phyloP scores from a whole-genome alignment of 768 basidiomycete species.

The Termitomyces sp. region DNA sequence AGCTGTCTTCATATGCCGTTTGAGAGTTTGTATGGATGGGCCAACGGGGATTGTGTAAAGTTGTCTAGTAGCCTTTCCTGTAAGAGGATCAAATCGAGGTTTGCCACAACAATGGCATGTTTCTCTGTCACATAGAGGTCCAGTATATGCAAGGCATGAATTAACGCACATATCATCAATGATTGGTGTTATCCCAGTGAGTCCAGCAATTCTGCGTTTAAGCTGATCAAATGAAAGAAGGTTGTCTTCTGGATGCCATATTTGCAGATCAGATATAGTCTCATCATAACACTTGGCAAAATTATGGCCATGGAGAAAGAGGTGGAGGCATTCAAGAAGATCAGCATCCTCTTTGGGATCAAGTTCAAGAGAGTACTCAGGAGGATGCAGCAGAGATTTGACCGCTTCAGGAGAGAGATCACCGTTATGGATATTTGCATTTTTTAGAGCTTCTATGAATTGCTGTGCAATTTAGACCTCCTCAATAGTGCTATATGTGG shows the following conservation, averaged over 20 bases:
- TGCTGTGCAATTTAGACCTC: constrained; percentile 6
- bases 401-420: constrained; percentile 7
- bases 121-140: background rate
- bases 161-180: constrained; percentile 12
- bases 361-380: constrained; percentile 1
- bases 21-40: too few species aligned
- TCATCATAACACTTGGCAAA: constrained; percentile 3
- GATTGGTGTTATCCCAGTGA: constrained; percentile 11
- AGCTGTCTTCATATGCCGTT: too few species aligned
- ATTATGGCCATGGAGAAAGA: constrained; percentile 10
- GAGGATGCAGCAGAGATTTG: constrained; percentile 1
- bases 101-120: constrained; percentile 12
- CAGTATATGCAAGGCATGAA: constrained; percentile 13
- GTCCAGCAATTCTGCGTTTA: constrained; percentile 8
- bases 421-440: constrained; percentile 11
- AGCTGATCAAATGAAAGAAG: constrained; percentile 15
- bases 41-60: constrained; percentile 25
- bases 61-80: constrained; percentile 9
- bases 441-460: background rate
- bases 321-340: constrained; percentile 3
- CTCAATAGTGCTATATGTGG: constrained; percentile 4
- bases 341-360: background rate
- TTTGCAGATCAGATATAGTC: background rate
- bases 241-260: constrained; percentile 5
- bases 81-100: constrained; percentile 11